These are phyloP conservation scores for Gorgonomyces haynaldii DNA, from an alignment of 192 early-diverging fungal genomes.

Conservation along the genomic window DNA sequence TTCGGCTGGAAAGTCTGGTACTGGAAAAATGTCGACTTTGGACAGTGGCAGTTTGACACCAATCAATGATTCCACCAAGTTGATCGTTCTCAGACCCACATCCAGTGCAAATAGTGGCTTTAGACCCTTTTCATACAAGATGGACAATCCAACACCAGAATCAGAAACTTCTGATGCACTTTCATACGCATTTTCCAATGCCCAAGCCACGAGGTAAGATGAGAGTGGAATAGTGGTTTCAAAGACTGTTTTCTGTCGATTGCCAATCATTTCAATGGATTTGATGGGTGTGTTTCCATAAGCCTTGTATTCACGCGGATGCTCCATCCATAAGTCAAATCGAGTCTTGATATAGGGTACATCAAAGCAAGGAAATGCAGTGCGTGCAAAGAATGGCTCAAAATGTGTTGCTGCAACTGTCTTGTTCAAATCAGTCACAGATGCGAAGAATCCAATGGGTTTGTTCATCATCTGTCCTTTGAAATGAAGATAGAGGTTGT, in stretches of 20 bases:
- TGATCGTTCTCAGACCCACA: slow-evolving; percentile 11
- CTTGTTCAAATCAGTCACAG: no score
- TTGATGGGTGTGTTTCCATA: slow-evolving; percentile 75
- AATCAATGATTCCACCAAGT: slow-evolving; percentile 10
- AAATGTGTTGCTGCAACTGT: slow-evolving; percentile 29
- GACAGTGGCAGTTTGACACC: slow-evolving; percentile 12
- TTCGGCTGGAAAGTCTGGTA: slow-evolving; percentile 48
- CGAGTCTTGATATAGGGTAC: slow-evolving; percentile 47
- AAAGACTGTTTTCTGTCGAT: slow-evolving; percentile 24
- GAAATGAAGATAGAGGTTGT: no score
- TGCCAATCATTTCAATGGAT: background rate
- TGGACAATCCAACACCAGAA: slow-evolving; percentile 11
- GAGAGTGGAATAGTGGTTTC: slow-evolving; percentile 45
- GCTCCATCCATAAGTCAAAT: slow-evolving; percentile 32
- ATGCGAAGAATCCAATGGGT: no score
- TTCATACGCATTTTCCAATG: background rate
- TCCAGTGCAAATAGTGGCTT: slow-evolving; percentile 16
- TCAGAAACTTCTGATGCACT: slow-evolving; percentile 15
- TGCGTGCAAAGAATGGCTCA: slow-evolving; percentile 23
- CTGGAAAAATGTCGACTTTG: slow-evolving; percentile 41
- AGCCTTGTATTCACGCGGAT: slow-evolving; percentile 41
- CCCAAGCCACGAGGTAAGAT: slow-evolving; percentile 36
- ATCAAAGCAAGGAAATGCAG: slow-evolving; percentile 25
- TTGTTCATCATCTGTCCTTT: no score
- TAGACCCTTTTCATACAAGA: background rate